phyloP scores from a whole-genome alignment of 352 stramenopile genomes.

The Globisporangium iwayamae region DNA sequence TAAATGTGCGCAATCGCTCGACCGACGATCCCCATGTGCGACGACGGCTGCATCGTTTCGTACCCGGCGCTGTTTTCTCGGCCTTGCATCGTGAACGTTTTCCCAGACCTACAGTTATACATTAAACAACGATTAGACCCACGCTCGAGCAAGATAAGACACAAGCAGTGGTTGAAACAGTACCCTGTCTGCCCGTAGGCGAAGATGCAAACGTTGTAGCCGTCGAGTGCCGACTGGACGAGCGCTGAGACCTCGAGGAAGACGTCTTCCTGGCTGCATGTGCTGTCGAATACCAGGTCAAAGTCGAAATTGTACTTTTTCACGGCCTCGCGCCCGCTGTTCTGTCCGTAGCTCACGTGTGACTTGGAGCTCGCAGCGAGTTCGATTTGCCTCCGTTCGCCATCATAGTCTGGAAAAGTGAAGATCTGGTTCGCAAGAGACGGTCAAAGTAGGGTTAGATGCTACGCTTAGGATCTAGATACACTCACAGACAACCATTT shows the following conservation, averaged over 20 bases:
- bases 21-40: conserved; percentile 77
- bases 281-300: conserved; percentile 95
- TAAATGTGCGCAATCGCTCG: conserved; percentile 81
- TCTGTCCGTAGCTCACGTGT: conserved; percentile 75
- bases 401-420: conserved; percentile 63
- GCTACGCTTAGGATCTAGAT: not conserved
- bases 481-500: conserved; percentile 1
- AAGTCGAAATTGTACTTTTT: conserved; percentile 96
- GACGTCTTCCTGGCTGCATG: conserved; percentile 92
- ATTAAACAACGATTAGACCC: not conserved
- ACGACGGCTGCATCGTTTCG: conserved; percentile 36
- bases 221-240: conserved; percentile 93
- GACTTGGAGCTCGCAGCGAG: conserved; percentile 56
- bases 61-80: conserved; percentile 31
- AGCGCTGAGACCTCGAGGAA: conserved; percentile 96
- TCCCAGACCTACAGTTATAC: conserved; percentile 51
- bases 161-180: too few species aligned
- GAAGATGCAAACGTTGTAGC: conserved; percentile 96
- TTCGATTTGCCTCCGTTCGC: conserved; percentile 69
- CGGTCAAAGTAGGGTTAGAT: not conserved
- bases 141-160: too few species aligned
- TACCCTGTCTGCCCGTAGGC: conserved; percentile 87
- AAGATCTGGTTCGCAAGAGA: conserved; percentile 46
- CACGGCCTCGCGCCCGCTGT: conserved; percentile 36
- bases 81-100: conserved; percentile 89